Conservation (phyloP, 78 protist species). For the Protostelium mycophagum region DNA sequence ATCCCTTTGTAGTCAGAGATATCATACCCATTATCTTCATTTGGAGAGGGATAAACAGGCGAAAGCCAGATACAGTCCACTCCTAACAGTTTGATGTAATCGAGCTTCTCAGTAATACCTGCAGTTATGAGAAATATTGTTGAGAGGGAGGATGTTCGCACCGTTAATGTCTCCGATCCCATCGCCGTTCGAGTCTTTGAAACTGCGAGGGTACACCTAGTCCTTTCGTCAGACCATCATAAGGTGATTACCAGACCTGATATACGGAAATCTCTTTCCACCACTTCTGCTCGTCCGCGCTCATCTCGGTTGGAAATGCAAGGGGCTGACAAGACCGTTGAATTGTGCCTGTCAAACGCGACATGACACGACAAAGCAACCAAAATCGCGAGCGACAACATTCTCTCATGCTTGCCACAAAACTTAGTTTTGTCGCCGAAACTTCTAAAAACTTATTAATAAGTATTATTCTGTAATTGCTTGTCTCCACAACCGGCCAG, state of each 20-base stretch:
- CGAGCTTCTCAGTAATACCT: conserved; percentile 69
- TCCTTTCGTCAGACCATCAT: no score
- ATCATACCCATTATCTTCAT: conserved; percentile 80
- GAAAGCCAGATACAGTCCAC: conserved; percentile 75
- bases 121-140: not conserved
- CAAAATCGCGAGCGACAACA: no score
- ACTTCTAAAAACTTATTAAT: no score
- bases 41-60: conserved; percentile 73
- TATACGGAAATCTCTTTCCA: not conserved
- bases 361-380: no score
- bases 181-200: not conserved
- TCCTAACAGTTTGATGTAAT: conserved; percentile 58
- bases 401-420: no score
- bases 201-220: not conserved
- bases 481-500: no score
- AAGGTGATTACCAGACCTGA: not conserved
- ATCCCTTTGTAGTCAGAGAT: conserved; percentile 71
- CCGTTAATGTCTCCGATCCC: not conserved
- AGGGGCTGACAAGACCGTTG: no score
- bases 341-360: no score
- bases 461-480: no score
- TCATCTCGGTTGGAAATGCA: no score
- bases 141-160: not conserved
- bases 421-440: no score
- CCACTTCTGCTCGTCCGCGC: not conserved